A percentile compares a stretch with the other conserved stretches of the same genome.
phyloP scores from a whole-genome alignment of 2,329 filamentous ascomycete genomes.

The Penicillium sp. region DNA sequence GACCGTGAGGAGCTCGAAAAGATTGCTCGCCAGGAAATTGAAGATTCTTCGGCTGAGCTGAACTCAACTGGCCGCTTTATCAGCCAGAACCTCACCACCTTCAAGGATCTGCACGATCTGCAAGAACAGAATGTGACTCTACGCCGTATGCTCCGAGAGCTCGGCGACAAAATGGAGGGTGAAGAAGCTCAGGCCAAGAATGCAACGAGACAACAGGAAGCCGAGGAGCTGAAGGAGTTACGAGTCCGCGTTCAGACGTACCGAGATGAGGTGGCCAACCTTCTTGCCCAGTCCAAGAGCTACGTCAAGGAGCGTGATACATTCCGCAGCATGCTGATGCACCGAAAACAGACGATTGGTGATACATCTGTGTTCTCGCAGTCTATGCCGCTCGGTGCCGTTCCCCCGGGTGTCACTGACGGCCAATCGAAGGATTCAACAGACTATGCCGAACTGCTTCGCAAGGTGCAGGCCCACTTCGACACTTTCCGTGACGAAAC shows the following conservation, averaged over 20 bases:
- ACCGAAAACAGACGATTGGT: slow-evolving; percentile 63
- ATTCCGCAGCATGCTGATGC: slow-evolving; percentile 91
- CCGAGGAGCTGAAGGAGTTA: slow-evolving; percentile 71
- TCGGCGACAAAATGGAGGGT: slow-evolving; percentile 87
- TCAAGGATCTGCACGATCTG: slow-evolving; percentile 79
- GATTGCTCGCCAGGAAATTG: slow-evolving; percentile 73
- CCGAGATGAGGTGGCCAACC: slow-evolving; percentile 80
- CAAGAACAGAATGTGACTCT: slow-evolving; percentile 87
- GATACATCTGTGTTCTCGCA: slow-evolving; percentile 69
- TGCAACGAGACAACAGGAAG: slow-evolving; percentile 54
- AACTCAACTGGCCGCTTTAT: slow-evolving; percentile 88
- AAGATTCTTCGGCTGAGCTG: slow-evolving; percentile 69
- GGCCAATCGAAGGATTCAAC: slow-evolving; percentile 56
- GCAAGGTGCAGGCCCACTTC: slow-evolving; percentile 85
- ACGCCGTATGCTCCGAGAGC: slow-evolving; percentile 75
- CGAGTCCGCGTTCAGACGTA: slow-evolving; percentile 73
- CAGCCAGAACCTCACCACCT: slow-evolving; percentile 83
- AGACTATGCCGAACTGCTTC: slow-evolving; percentile 74
- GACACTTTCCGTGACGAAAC: slow-evolving; percentile 88
- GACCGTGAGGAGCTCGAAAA: slow-evolving; percentile 76
- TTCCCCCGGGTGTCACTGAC: slow-evolving; percentile 48
- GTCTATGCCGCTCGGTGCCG: slow-evolving; percentile 60
- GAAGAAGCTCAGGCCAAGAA: slow-evolving; percentile 72
- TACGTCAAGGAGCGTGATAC: slow-evolving; percentile 96
- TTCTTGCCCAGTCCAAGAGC: slow-evolving; percentile 82